Percentiles rank a stretch among this genome's conserved stretches.
phyloP scores from a whole-genome alignment of 345 rosid species.

The Crucihimalaya himalaica region DNA sequence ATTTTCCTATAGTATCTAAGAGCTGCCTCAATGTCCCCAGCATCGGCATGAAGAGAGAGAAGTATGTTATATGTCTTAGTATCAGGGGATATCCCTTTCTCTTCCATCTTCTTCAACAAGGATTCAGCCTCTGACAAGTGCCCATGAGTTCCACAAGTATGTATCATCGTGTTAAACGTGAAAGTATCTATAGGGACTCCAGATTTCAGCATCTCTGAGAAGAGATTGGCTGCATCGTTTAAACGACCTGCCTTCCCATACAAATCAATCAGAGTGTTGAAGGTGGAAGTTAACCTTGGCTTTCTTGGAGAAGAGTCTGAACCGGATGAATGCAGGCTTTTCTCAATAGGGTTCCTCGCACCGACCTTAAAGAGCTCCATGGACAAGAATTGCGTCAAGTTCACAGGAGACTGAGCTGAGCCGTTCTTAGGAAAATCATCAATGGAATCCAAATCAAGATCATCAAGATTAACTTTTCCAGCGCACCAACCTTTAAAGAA shows the following conservation, averaged over 20 bases:
- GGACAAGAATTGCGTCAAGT: conserved; percentile 74
- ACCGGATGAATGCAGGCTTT: conserved; percentile 31
- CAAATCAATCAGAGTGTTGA: conserved; percentile 81
- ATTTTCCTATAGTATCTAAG: conserved; percentile 63
- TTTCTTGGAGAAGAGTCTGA: conserved; percentile 45
- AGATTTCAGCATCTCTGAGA: conserved; percentile 76
- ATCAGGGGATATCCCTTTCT: conserved; percentile 64
- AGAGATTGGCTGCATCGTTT: conserved; percentile 72
- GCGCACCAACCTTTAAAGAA: conserved; percentile 80
- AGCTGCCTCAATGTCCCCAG: conserved; percentile 69
- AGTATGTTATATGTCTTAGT: conserved; percentile 79
- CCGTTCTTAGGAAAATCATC: conserved; percentile 45
- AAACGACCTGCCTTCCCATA: conserved; percentile 92
- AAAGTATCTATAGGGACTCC: conserved; percentile 73
- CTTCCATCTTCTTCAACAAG: conserved; percentile 75
- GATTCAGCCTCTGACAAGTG: conserved; percentile 74
- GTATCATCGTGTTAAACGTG: conserved; percentile 90
- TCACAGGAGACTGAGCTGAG: conserved; percentile 50
- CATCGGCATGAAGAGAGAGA: conserved; percentile 70
- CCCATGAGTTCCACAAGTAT: conserved; percentile 82
- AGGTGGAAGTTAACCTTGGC: conserved; percentile 73
- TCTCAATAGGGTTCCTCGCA: conserved; percentile 52
- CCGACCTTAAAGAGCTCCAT: conserved; percentile 80
- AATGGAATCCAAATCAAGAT: conserved; percentile 60
- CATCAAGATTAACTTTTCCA: conserved; percentile 67